phyloP scores from a whole-genome alignment of 345 rosid species.

The Euclidium syriacum region DNA sequence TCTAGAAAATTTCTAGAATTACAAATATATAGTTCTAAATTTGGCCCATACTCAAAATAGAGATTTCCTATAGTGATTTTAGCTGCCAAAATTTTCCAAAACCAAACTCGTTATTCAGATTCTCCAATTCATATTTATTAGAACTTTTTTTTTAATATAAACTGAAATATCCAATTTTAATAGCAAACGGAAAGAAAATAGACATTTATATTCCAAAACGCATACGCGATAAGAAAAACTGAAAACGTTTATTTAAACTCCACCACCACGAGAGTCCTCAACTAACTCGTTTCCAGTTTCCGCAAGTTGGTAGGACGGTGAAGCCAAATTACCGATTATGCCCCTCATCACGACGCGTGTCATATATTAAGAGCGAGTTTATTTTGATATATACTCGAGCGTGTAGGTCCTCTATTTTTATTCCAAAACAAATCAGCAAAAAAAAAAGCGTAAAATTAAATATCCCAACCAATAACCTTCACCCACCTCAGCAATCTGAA shows the following conservation, averaged over 20 bases:
- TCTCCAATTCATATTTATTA: too few relatives aligned
- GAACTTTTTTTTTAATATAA: too few relatives aligned
- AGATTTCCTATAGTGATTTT: too few relatives aligned
- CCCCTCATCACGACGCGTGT: neutral
- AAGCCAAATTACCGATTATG: neutral
- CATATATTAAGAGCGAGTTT: neutral
- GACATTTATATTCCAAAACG: neutral
- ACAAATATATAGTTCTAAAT: too few relatives aligned
- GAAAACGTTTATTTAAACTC: constrained; percentile 11
- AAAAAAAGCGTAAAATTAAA: neutral
- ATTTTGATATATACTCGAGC: neutral
- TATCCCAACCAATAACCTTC: neutral
- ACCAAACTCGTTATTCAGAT: too few relatives aligned
- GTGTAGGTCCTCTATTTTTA: neutral
- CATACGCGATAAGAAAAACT: neutral
- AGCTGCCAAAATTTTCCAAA: too few relatives aligned
- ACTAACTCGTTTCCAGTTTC: neutral
- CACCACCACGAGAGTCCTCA: neutral
- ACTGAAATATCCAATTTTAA: too few relatives aligned
- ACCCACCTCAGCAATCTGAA: neutral
- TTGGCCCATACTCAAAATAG: too few relatives aligned
- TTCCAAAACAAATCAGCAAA: neutral
- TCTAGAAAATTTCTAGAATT: too few relatives aligned
- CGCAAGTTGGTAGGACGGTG: neutral
- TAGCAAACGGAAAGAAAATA: too few relatives aligned